These are phyloP conservation scores for Meyerozyma guilliermondii DNA, from an alignment of 1,139 yeast species.

Conservation along the genomic window DNA sequence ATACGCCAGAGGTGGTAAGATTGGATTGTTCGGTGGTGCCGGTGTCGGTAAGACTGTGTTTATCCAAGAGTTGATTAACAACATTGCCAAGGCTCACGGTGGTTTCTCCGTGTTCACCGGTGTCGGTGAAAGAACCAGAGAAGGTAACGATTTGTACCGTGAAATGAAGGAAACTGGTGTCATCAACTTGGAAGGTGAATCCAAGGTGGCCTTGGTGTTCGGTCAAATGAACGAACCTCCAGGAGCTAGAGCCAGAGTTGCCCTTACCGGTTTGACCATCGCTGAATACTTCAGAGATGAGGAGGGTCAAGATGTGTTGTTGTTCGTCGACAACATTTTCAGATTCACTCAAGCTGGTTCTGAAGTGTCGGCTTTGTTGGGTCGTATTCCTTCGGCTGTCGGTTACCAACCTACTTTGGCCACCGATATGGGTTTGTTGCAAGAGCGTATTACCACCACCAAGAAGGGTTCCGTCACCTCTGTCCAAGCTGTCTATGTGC, in stretches of 20 bases:
- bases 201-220: conserved; percentile 98
- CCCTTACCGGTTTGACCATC: conserved; percentile 98
- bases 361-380: conserved; percentile 98
- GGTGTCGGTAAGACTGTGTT: conserved; percentile 99
- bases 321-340: conserved; percentile 99
- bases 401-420: conserved; percentile 99
- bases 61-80: conserved; percentile 99
- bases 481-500: conserved; percentile 99
- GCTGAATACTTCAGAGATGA: conserved; percentile 99
- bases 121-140: conserved; percentile 99
- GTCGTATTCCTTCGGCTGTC: conserved; percentile 99
- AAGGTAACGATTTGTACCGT: conserved; percentile 99
- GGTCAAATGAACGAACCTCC: conserved; percentile 99
- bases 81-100: conserved; percentile 99
- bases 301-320: conserved; percentile 99
- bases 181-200: conserved; percentile 98
- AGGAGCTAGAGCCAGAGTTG: conserved; percentile 99
- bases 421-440: conserved; percentile 99
- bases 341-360: conserved; percentile 99
- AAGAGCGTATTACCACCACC: conserved; percentile 99
- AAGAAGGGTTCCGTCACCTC: conserved; percentile 99
- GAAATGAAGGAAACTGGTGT: conserved; percentile 99
- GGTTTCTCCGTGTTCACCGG: conserved; percentile 99
- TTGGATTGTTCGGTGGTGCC: conserved; percentile 99
- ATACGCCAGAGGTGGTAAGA: conserved; percentile 99